phyloP scores from a whole-genome alignment of 176 grass and related monocot genomes.

The Hordeum vulgare region DNA sequence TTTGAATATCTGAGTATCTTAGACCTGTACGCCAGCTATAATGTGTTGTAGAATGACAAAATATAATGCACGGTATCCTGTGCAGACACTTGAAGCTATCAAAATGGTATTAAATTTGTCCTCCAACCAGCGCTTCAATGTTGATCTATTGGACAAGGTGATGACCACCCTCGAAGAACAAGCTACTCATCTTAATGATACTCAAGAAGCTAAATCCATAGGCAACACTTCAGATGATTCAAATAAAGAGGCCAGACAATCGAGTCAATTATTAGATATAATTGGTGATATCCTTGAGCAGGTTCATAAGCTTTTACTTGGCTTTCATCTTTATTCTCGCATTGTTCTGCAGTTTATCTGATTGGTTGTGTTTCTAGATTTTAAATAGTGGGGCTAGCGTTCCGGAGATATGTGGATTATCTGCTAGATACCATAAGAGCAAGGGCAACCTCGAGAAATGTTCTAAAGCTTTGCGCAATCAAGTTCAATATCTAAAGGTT shows the following conservation, averaged over 20 bases:
- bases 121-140: conserved; percentile 50
- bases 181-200: conserved; percentile 23
- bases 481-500: conserved; percentile 93
- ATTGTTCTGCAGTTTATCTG: neutral
- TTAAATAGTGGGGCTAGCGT: conserved; percentile 58
- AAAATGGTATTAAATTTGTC: conserved; percentile 80
- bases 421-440: conserved; percentile 76
- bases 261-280: conserved; percentile 61
- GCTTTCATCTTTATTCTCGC: conserved; percentile 4
- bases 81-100: conserved; percentile 81
- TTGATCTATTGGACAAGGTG: conserved; percentile 69
- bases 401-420: conserved; percentile 71
- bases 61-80: conserved; percentile 11
- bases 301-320: conserved; percentile 33
- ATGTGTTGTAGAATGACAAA: conserved; percentile 7
- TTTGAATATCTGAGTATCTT: neutral
- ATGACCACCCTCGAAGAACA: conserved; percentile 51
- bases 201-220: conserved; percentile 22
- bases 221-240: conserved; percentile 31
- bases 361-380: conserved; percentile 24
- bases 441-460: conserved; percentile 77
- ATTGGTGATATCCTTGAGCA: conserved; percentile 78
- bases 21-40: neutral
- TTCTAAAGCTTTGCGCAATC: conserved; percentile 77
- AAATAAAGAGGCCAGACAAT: conserved; percentile 38